These are phyloP conservation scores for Ceratocystis papillata DNA, from an alignment of 2,329 filamentous ascomycete genomes.

Conservation along the genomic window DNA sequence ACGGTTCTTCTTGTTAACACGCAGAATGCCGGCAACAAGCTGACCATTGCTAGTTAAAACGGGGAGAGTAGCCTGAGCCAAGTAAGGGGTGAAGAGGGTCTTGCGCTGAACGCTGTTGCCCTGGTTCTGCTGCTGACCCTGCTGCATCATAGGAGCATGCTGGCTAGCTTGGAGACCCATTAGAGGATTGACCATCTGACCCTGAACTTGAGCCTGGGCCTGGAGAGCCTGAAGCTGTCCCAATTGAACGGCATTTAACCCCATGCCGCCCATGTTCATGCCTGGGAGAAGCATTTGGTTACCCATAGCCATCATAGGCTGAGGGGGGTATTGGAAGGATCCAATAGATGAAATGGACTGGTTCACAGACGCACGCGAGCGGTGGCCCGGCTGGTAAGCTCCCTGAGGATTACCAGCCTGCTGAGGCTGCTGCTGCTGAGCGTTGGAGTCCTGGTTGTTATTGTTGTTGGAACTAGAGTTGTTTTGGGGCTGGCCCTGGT, in stretches of 20 bases:
- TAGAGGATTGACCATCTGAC: conserved; percentile 60
- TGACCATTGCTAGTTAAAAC: conserved; percentile 84
- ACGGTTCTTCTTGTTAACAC: conserved; percentile 99
- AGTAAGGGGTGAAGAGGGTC: conserved; percentile 94
- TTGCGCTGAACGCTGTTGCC: conserved; percentile 86
- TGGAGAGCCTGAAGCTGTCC: conserved; percentile 87
- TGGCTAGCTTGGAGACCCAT: conserved; percentile 44
- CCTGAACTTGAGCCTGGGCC: conserved; percentile 58
- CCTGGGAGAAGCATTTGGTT: conserved; percentile 79
- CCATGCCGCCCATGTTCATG: conserved; percentile 59
- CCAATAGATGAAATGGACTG: conserved; percentile 69
- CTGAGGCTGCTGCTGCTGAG: conserved; percentile 41
- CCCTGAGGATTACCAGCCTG: conserved; percentile 29
- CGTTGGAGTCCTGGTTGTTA: conserved; percentile 9
- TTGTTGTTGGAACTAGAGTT: conserved; percentile 4
- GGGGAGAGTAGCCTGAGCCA: conserved; percentile 86
- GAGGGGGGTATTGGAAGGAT: conserved; percentile 76
- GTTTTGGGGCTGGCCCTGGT: conserved; percentile 41
- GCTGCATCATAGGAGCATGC: conserved; percentile 41
- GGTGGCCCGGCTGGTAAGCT: conserved; percentile 89
- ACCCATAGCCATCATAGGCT: conserved; percentile 78
- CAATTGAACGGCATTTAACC: conserved; percentile 77
- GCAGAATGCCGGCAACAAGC: conserved; percentile 88
- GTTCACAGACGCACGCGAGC: conserved; percentile 71
- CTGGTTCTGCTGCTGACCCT: conserved; percentile 50